Evolutionary conservation across 345 rosid species (phyloP), one percentile per base, ranked within the genome.

Genomic region (Toxicodendron radicans): DNA sequence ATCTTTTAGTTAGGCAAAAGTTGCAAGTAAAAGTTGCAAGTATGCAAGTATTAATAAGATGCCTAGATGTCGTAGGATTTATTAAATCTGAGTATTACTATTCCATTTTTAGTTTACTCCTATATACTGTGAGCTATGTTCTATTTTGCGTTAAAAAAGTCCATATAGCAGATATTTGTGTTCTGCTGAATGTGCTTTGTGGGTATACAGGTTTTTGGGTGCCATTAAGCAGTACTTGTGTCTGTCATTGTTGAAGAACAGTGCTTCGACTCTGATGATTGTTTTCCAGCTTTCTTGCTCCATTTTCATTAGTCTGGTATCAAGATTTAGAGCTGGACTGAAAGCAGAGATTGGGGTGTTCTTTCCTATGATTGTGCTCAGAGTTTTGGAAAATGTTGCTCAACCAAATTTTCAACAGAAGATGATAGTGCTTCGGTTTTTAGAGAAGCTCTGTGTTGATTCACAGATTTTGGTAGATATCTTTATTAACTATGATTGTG

Each of bases 281-380:
- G 85, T 96, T 81, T 96, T 93, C 90, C 99, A 96, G 89, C 98
- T 96, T 84, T 96, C 99, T 75, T 96, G 99, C 90, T 96, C 99
- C 79, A 96, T 96, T 81, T 93, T 96, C 77, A 92, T 96, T 76
- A 96, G 99, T 81, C 86, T 93, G 69, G 98, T 96, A 58, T 92
- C 98, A 49, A 90, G 98, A 79, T 96, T 96, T 83, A 92, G 97
- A 80, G 97, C 98, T 74, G 98, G 99, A 81, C 78, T 96, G 81
- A 93, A 96, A 88, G 99, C 99, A 71, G 98, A 96, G 89, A 96
- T 96, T 79, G 99, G 99, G 77, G 99, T 96, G 10, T 96, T 96
- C 83, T 96, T 96, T 79, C 99, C 98, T 45, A 96, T 96, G 99
- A 96, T 96, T 79, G 97, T 96, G 71, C 91, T 93, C 54, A 86